Conservation (phyloP, 768 basidiomycete species). For the Boletus fagicola region DNA sequence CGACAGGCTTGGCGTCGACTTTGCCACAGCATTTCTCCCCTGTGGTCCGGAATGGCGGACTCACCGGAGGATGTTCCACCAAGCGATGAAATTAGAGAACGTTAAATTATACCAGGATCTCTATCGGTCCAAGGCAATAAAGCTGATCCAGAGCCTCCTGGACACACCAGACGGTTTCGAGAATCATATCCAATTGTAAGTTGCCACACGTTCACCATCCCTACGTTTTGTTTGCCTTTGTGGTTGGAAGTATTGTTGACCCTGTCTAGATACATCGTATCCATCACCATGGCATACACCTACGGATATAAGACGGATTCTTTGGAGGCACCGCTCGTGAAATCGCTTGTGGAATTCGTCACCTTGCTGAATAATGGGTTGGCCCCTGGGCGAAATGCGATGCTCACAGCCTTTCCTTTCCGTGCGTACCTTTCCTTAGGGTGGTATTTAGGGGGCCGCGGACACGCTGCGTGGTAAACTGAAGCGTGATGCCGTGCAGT, state of each 20-base stretch:
- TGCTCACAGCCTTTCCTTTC: constrained; percentile 32
- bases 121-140: constrained; percentile 23
- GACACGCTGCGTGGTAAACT: constrained; percentile 1
- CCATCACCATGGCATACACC: constrained; percentile 32
- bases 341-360: constrained; percentile 24
- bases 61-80: constrained; percentile 31
- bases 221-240: background rate
- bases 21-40: constrained; percentile 29
- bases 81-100: constrained; percentile 22
- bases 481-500: constrained; percentile 18
- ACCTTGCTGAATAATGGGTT: constrained; percentile 24
- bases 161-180: constrained; percentile 26
- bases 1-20: constrained; percentile 30
- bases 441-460: background rate
- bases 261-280: constrained; percentile 27
- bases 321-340: constrained; percentile 28
- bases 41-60: constrained; percentile 29
- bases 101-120: constrained; percentile 22
- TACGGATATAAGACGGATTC: constrained; percentile 31
- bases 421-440: constrained; percentile 14
- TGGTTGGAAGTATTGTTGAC: background rate
- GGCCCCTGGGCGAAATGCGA: constrained; percentile 25
- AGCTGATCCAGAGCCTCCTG: constrained; percentile 20
- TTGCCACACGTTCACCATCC: background rate
- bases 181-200: constrained; percentile 25